Percentiles rank a stretch among this genome's conserved stretches.
Conservation (phyloP, 1,139 yeast genomes). For the Suhomyces kunorum region DNA sequence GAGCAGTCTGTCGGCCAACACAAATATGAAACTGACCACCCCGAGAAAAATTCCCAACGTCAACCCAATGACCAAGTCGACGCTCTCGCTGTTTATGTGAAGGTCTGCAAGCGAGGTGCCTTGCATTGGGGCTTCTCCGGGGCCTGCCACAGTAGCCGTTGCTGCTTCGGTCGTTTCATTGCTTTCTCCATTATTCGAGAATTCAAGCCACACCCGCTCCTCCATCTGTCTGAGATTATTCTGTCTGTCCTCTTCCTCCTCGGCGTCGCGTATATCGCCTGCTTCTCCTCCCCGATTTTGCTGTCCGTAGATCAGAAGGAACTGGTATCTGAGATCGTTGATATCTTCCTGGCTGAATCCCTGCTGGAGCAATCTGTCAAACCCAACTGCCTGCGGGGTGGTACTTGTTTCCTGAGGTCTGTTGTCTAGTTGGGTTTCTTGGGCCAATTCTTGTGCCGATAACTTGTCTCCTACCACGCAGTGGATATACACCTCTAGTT, state of each 20-base stretch:
- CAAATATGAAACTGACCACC: conserved; percentile 55
- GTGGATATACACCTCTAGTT: conserved; percentile 57
- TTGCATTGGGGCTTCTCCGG: conserved; percentile 12
- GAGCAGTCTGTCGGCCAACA: conserved; percentile 55
- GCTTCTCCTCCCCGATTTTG: conserved; percentile 6
- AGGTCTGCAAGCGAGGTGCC: conserved; percentile 32
- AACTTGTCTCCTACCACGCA: conserved; percentile 79
- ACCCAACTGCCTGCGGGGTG: conserved; percentile 75
- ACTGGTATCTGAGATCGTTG: conserved; percentile 69
- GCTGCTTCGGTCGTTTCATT: conserved; percentile 1
- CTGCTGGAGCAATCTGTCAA: conserved; percentile 77
- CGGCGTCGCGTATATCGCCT: conserved; percentile 36
- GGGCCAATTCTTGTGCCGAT: conserved; percentile 55
- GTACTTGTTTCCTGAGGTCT: conserved; percentile 52
- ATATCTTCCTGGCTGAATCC: conserved; percentile 83
- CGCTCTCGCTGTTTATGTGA: conserved; percentile 47
- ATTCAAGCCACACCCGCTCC: conserved; percentile 82
- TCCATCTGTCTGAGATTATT: conserved; percentile 62
- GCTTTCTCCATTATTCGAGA: conserved; percentile 50
- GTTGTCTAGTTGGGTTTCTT: conserved; percentile 64
- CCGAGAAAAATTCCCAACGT: conserved; percentile 67
- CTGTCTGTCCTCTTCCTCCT: conserved; percentile 42
- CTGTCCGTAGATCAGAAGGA: conserved; percentile 62
- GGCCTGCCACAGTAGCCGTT: conserved; percentile 6
- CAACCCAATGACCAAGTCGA: conserved; percentile 64